A percentile compares a stretch with the other conserved stretches of the same genome.
Evolutionary conservation across 306 rosid genomes (phyloP).

Genomic region (Carpinus fangiana): DNA sequence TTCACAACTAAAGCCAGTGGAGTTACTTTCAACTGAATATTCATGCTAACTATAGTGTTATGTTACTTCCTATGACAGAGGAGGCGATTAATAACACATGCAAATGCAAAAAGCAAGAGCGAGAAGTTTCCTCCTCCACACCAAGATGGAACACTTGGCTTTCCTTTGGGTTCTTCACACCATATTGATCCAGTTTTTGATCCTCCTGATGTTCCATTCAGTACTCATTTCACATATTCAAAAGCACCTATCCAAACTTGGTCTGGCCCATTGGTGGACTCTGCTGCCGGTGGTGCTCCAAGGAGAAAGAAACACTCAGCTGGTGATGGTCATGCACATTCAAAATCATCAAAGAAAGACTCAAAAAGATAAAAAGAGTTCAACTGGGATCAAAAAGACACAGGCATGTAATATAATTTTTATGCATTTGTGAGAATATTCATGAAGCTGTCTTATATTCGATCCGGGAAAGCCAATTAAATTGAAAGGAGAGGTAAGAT

Average conservation of each 20-base stretch:
- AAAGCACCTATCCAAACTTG: constrained; percentile 80
- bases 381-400: constrained; percentile 28
- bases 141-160: constrained; percentile 95
- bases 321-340: constrained; percentile 57
- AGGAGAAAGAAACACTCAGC: constrained; percentile 76
- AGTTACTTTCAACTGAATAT: constrained; percentile 15
- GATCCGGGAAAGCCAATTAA: constrained; percentile 48
- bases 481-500: constrained; percentile 51
- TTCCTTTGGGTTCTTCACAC: constrained; percentile 83
- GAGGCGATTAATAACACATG: constrained; percentile 84
- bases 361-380: constrained; percentile 34
- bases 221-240: constrained; percentile 79
- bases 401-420: constrained; percentile 40
- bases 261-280: constrained; percentile 92
- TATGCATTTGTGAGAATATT: constrained; percentile 44
- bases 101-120: constrained; percentile 98
- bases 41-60: background rate
- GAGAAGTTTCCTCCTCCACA: constrained; percentile 99
- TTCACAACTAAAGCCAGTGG: background rate
- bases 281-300: constrained; percentile 60
- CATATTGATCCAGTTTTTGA: constrained; percentile 84
- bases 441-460: constrained; percentile 39
- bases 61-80: constrained; percentile 52
- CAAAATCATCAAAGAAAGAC: constrained; percentile 57
- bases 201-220: constrained; percentile 88